Evolutionary conservation across 208 protist species (phyloP).

Genomic region (Trypanosoma grayi): DNA sequence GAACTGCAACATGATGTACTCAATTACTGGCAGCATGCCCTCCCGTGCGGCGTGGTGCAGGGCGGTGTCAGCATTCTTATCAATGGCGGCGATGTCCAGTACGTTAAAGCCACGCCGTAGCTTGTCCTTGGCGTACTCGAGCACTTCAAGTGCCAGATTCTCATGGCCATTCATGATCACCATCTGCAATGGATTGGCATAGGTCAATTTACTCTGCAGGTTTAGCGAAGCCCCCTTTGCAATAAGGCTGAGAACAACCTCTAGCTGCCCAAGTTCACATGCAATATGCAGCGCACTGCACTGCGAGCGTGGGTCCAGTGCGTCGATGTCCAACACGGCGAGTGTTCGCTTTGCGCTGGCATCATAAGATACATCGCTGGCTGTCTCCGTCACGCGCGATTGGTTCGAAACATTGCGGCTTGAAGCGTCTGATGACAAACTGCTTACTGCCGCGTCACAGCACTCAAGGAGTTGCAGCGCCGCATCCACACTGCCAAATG

Average conservation of each 20-base stretch:
- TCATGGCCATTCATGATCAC: slow-evolving; percentile 58
- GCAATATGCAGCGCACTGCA: slow-evolving; percentile 80
- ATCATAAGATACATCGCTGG: neutral
- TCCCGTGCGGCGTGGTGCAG: slow-evolving; percentile 56
- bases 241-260: slow-evolving; percentile 51
- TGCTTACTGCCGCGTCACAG: slow-evolving; percentile 9
- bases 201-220: slow-evolving; percentile 46
- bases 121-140: slow-evolving; percentile 77
- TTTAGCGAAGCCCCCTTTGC: slow-evolving; percentile 58
- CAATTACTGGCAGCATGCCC: slow-evolving; percentile 55
- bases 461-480: slow-evolving; percentile 54
- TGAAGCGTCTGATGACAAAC: neutral
- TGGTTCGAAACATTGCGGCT: neutral
- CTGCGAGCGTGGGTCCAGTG: slow-evolving; percentile 58
- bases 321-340: slow-evolving; percentile 54
- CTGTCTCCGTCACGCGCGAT: neutral
- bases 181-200: slow-evolving; percentile 61
- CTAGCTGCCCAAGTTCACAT: slow-evolving; percentile 60
- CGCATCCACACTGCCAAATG: slow-evolving; percentile 57
- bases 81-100: slow-evolving; percentile 62
- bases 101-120: slow-evolving; percentile 54
- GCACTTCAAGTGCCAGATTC: slow-evolving; percentile 52
- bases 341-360: neutral
- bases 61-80: slow-evolving; percentile 64
- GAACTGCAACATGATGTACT: slow-evolving; percentile 82